Conservation (phyloP, 2,329 filamentous ascomycete species). For the Blastomyces emzantsi region DNA sequence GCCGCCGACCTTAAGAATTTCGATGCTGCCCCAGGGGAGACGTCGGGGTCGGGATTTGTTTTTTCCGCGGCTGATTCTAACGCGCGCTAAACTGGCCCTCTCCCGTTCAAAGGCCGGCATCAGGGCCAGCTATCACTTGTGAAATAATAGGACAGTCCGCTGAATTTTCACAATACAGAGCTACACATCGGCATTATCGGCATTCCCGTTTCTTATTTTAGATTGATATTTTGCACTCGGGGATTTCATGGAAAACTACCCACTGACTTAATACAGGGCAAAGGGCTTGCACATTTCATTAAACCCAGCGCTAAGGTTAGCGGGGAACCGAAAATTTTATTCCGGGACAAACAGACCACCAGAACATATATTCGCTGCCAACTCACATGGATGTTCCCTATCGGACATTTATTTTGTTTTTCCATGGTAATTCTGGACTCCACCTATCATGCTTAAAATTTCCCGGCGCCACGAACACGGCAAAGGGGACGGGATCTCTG, state of each 20-base stretch:
- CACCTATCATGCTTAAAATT: background rate
- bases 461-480: background rate
- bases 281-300: background rate
- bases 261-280: background rate
- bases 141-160: background rate
- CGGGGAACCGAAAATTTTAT: no score
- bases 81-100: background rate
- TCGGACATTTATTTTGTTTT: background rate
- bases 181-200: background rate
- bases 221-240: background rate
- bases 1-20: background rate
- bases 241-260: background rate
- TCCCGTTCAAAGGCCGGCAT: background rate
- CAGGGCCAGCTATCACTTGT: background rate
- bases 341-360: no score
- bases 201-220: background rate
- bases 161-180: background rate
- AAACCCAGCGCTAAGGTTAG: background rate
- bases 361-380: background rate
- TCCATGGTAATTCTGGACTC: background rate
- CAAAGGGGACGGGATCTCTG: background rate
- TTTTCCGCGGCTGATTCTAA: background rate
- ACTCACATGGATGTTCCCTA: background rate
- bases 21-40: no score
- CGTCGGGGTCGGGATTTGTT: background rate